These are phyloP conservation scores for Medicago arabica DNA, from an alignment of 306 rosid species.

Conservation along the genomic window DNA sequence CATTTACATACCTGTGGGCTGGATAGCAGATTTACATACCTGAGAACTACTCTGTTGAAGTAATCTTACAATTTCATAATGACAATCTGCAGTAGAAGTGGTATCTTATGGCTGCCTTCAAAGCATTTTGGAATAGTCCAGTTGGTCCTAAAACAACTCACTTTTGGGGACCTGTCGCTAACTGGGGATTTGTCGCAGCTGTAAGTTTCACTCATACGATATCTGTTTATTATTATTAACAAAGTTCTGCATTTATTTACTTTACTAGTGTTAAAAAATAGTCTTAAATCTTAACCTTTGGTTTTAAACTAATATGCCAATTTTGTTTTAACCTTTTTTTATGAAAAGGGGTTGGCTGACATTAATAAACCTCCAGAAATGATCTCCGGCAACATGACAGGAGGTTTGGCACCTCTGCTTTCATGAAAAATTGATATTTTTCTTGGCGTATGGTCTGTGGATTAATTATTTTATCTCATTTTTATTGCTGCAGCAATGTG, in stretches of 20 bases:
- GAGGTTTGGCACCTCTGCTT: slow-evolving; percentile 54
- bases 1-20: slow-evolving; percentile 18
- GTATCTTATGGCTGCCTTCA: slow-evolving; percentile 72
- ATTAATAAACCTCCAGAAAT: slow-evolving; percentile 89
- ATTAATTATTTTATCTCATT: slow-evolving; percentile 17
- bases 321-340: slow-evolving; percentile 9
- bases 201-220: slow-evolving; percentile 59
- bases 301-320: slow-evolving; percentile 12
- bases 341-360: slow-evolving; percentile 81
- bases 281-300: slow-evolving; percentile 17
- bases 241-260: slow-evolving; percentile 19
- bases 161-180: slow-evolving; percentile 98
- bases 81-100: slow-evolving; percentile 36
- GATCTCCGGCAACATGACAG: slow-evolving; percentile 97
- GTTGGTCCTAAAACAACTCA: slow-evolving; percentile 95
- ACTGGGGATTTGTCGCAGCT: slow-evolving; percentile 96
- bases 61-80: slow-evolving; percentile 30
- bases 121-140: slow-evolving; percentile 89
- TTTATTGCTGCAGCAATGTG: slow-evolving; percentile 68
- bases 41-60: slow-evolving; percentile 15
- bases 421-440: neutral
- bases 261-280: neutral
- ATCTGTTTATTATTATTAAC: neutral
- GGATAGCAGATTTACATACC: slow-evolving; percentile 15
- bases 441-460: slow-evolving; percentile 1